Conservation (phyloP, 2,329 filamentous ascomycete species). For the Mycocentrospora acerina region DNA sequence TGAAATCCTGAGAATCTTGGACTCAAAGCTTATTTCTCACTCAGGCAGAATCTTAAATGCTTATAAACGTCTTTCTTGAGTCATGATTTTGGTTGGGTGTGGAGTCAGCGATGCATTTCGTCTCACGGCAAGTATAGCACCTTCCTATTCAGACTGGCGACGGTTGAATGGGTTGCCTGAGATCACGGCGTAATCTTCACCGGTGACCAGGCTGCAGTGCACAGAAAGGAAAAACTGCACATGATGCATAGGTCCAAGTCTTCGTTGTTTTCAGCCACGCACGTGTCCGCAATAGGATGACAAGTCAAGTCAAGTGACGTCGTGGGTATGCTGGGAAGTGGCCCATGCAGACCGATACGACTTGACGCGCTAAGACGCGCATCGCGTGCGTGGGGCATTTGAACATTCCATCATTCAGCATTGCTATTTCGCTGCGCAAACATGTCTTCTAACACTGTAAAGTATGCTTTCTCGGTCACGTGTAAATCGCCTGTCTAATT, state of each 20-base stretch:
- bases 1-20: background rate
- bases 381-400: constrained; percentile 14
- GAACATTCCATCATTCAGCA: constrained; percentile 7
- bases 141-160: constrained; percentile 8
- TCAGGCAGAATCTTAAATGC: background rate
- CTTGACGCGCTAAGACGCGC: constrained; percentile 30
- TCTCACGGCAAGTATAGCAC: no score
- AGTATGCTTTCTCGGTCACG: constrained; percentile 17
- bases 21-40: background rate
- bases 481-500: constrained; percentile 14
- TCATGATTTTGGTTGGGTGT: constrained; percentile 4
- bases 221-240: no score
- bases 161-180: constrained; percentile 5
- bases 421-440: constrained; percentile 8
- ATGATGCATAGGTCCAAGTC: background rate
- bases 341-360: constrained; percentile 19
- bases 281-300: background rate
- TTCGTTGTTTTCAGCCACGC: background rate
- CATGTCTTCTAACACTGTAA: constrained; percentile 27
- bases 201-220: background rate
- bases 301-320: constrained; percentile 8
- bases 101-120: no score
- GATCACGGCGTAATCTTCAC: background rate
- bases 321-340: constrained; percentile 4
- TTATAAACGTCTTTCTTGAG: constrained; percentile 1